Evolutionary conservation across 2,329 filamentous ascomycete species (phyloP).

Genomic region (Diaporthe batatas): DNA sequence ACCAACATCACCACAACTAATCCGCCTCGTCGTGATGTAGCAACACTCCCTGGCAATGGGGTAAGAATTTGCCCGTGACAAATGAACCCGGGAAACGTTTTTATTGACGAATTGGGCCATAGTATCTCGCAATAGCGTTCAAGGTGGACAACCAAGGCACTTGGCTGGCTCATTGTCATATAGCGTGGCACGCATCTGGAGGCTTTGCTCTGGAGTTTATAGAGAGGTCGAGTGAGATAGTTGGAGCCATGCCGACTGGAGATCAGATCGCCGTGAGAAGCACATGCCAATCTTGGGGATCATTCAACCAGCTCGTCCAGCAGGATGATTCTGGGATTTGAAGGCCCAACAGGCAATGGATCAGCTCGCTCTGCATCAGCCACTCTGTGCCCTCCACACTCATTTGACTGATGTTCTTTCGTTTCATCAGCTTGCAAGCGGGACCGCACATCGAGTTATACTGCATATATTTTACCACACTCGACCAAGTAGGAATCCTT

Average conservation of each 20-base stretch:
- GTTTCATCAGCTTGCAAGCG: not conserved
- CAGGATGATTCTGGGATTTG: constrained; percentile 46
- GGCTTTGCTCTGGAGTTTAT: constrained; percentile 55
- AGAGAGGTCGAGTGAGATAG: constrained; percentile 47
- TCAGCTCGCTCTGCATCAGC: not conserved
- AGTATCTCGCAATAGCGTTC: constrained; percentile 52
- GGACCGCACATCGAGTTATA: not conserved
- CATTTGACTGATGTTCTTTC: not conserved
- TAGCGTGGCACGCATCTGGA: constrained; percentile 51
- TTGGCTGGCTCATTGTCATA: constrained; percentile 50
- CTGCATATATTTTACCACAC: not conserved
- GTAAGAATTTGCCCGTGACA: not conserved
- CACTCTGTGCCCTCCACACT: not conserved
- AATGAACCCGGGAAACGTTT: not conserved
- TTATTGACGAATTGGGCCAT: constrained; percentile 36
- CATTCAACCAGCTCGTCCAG: constrained; percentile 41
- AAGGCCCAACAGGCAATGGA: not conserved
- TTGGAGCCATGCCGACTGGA: constrained; percentile 8
- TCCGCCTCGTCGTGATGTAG: constrained; percentile 55
- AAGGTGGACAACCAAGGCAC: constrained; percentile 53
- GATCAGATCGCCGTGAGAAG: constrained; percentile 41
- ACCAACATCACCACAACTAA: constrained; percentile 48
- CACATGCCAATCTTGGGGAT: constrained; percentile 41
- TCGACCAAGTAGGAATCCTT: not conserved
- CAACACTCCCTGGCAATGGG: constrained; percentile 48